phyloP scores from a whole-genome alignment of 192 early-diverging fungal genomes.

The Phycomyces blakesleeanus region DNA sequence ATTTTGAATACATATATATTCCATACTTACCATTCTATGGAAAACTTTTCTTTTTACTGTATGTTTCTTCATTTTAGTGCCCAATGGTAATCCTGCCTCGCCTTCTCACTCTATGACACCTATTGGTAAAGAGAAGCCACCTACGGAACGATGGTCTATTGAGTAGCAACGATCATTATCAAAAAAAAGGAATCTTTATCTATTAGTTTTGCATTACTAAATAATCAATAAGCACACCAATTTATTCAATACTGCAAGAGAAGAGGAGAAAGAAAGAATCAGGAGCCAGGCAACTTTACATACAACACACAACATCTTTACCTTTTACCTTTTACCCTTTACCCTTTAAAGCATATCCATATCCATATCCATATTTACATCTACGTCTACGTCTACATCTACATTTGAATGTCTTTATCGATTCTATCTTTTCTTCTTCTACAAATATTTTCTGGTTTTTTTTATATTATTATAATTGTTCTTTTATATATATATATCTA shows the following conservation, averaged over 20 bases:
- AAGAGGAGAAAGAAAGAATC: too few species aligned
- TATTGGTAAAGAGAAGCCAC: conserved; percentile 28
- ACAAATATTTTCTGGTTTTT: too few species aligned
- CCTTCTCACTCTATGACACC: conserved; percentile 27
- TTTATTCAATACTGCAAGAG: too few species aligned
- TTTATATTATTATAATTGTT: too few species aligned
- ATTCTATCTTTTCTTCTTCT: not conserved
- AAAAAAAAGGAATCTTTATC: not conserved
- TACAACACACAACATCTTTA: not conserved
- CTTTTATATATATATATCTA: too few species aligned
- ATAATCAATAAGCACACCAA: too few species aligned
- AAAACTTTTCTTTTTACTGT: not conserved
- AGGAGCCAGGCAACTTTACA: too few species aligned
- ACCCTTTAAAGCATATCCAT: not conserved
- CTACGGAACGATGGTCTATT: conserved; percentile 32
- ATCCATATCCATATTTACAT: not conserved
- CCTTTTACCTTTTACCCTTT: not conserved
- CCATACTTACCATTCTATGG: not conserved
- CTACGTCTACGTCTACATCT: not conserved
- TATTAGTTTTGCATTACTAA: too few species aligned
- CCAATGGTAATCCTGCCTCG: conserved; percentile 21
- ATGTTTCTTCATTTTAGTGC: conserved; percentile 16
- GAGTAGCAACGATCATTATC: conserved; percentile 16
- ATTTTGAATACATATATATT: not conserved
- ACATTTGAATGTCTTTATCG: not conserved